phyloP scores from a whole-genome alignment of 805 yeast species.

The Candida suzukii region DNA sequence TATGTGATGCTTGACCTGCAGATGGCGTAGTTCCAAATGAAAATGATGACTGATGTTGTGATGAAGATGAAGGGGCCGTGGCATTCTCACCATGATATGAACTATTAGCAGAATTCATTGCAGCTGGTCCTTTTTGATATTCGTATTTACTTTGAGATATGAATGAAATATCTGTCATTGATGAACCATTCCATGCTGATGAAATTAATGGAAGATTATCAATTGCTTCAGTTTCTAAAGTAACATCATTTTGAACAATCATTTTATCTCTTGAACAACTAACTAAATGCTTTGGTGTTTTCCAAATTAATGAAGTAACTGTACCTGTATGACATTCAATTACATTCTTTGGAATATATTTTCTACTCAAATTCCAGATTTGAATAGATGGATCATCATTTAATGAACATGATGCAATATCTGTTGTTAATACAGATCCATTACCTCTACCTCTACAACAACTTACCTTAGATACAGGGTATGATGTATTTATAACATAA shows the following conservation, averaged over 20 bases:
- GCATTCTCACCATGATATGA: background rate
- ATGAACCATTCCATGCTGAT: constrained; percentile 47
- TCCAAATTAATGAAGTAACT: constrained; percentile 53
- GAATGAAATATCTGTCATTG: constrained; percentile 41
- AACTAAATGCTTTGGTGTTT: constrained; percentile 37
- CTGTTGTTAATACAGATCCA: constrained; percentile 43
- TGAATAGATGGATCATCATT: constrained; percentile 67
- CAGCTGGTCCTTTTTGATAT: constrained; percentile 21
- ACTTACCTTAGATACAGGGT: constrained; percentile 68
- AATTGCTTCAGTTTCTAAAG: constrained; percentile 32
- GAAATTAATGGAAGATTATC: constrained; percentile 48
- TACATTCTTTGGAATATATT: constrained; percentile 58
- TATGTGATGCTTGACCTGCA: background rate
- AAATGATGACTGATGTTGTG: background rate
- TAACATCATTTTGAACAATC: constrained; percentile 41
- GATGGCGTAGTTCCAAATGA: background rate
- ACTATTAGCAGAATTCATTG: background rate
- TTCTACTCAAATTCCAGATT: constrained; percentile 64
- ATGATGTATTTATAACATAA: constrained; percentile 62
- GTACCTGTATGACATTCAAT: constrained; percentile 41
- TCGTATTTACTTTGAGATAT: constrained; percentile 43
- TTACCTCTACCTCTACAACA: constrained; percentile 49
- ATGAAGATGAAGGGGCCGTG: background rate
- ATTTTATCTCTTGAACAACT: constrained; percentile 45
- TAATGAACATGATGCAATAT: constrained; percentile 66